Base-by-base conservation (phyloP, 306 rosid genomes). In the Bauhinia variegata region DNA sequence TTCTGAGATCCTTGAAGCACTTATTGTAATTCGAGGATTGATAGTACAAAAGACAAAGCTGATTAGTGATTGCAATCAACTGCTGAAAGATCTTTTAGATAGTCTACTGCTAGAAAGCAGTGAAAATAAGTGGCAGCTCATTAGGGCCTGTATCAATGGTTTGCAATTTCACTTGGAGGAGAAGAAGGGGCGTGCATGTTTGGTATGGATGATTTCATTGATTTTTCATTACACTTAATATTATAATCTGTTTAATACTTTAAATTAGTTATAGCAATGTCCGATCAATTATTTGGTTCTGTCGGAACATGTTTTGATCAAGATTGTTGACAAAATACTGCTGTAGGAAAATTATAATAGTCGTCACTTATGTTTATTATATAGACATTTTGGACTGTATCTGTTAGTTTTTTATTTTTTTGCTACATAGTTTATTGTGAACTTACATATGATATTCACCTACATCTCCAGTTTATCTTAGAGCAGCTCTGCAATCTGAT, bases 401-500 rank as follows among this genome's bases (percentile, higher is more conserved):
- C n/a, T n/a, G n/a, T n/a, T n/a, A n/a, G n/a, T n/a, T 17, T 28
- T 48, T 33, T 11, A 80, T 57, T 51, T 28, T 28, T 39, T 49
- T 51, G 32, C 47, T 48, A 7, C 31, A 17, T 10, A n/a, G 41
- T 51, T 51, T 16, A 10, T 56, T 75, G 15, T 11, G 38, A 77
- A 53, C 68, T 81, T 63, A 38, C 38, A 58, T 59, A 38, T 30
- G 57, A 52, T 72, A 66, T 80, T 54, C 19, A 56, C 66, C 70
- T 74, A n/a, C n/a, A n/a, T n/a, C n/a, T n/a, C 74, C 89, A 95
- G 99, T 95, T 95, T 85, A 95, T 95, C 76, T 83, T 90, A 52
- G 99, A 95, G 96, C 99, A 95, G 82, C 97, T 95, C 62, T 88
- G 97, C 89, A 90, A 95, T 85, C 85, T 95, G 73, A 88, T 95